Evolutionary conservation across 2,329 filamentous ascomycete species (phyloP).

Genomic region (Madurella fahalii): DNA sequence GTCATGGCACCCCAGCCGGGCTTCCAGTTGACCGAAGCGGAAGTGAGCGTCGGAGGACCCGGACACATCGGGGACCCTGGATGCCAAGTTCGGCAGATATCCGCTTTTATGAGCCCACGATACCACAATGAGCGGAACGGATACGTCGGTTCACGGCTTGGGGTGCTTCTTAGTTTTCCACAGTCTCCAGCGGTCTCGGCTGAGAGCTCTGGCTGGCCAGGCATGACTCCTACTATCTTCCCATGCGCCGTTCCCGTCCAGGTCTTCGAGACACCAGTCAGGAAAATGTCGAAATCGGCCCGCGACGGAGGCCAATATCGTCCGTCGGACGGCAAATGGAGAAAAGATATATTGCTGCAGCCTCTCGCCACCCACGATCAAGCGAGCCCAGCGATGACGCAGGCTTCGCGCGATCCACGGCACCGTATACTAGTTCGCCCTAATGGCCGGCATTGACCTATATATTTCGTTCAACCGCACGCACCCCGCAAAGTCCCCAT

Average conservation of each 20-base stretch:
- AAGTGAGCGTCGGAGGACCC: too few relatives aligned
- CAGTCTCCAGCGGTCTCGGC: neutral
- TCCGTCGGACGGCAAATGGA: neutral
- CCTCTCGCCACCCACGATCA: too few relatives aligned
- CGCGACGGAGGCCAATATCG: neutral
- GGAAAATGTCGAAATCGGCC: neutral
- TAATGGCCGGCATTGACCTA: constrained; percentile 8
- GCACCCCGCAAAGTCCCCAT: neutral
- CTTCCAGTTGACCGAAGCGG: too few relatives aligned
- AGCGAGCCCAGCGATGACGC: too few relatives aligned
- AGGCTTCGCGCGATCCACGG: neutral
- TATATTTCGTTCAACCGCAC: constrained; percentile 1
- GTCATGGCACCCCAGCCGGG: neutral
- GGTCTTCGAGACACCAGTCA: neutral
- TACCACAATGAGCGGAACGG: neutral
- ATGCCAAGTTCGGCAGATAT: neutral
- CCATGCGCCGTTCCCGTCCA: neutral
- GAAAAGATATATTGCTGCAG: neutral
- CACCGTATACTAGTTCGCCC: neutral
- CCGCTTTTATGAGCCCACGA: neutral
- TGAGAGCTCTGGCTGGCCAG: too few relatives aligned
- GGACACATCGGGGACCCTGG: neutral
- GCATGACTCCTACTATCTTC: neutral
- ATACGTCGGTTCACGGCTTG: neutral
- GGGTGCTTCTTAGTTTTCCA: neutral